Percentiles rank a stretch among this genome's conserved stretches.
Evolutionary conservation across 2,329 filamentous ascomycete species (phyloP).

Genomic region (Penicillium sp.): DNA sequence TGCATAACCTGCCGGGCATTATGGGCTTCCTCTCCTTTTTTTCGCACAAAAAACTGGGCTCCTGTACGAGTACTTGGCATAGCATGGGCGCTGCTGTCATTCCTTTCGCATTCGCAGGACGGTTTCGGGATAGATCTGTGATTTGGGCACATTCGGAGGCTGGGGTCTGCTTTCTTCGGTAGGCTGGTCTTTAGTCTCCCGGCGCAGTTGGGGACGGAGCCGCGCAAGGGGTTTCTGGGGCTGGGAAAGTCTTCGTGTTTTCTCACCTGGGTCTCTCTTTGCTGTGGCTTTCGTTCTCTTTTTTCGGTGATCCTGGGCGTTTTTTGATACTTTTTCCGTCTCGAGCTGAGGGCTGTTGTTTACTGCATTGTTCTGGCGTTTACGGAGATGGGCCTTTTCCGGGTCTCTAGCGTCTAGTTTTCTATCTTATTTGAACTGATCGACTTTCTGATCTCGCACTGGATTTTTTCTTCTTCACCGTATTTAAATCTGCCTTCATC

Average conservation of each 20-base stretch:
- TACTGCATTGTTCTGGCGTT: slow-evolving; percentile 33
- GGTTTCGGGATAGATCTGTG: slow-evolving; percentile 26
- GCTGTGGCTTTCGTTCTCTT: neutral
- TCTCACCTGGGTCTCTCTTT: neutral
- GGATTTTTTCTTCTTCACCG: no score
- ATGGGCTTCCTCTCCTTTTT: slow-evolving; percentile 33
- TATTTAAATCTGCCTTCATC: no score
- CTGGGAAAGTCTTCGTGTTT: neutral
- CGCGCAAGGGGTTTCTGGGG: neutral
- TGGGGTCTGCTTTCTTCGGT: slow-evolving; percentile 2
- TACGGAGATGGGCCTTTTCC: slow-evolving; percentile 13
- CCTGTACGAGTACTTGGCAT: slow-evolving; percentile 38
- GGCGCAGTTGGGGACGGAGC: slow-evolving; percentile 7
- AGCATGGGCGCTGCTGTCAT: slow-evolving; percentile 38
- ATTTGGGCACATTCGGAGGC: slow-evolving; percentile 8
- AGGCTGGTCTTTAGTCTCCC: slow-evolving; percentile 3
- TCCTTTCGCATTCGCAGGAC: slow-evolving; percentile 38
- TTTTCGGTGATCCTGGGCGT: slow-evolving; percentile 16
- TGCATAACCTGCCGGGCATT: slow-evolving; percentile 33
- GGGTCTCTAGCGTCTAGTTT: slow-evolving; percentile 7
- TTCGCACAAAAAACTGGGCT: slow-evolving; percentile 22
- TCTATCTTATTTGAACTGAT: slow-evolving; percentile 6
- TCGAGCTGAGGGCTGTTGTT: slow-evolving; percentile 22
- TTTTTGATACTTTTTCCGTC: slow-evolving; percentile 14
- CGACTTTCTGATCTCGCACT: neutral